Evolutionary conservation across 2,329 filamentous ascomycete genomes (phyloP).

Genomic region (Fusarium mexicanum): DNA sequence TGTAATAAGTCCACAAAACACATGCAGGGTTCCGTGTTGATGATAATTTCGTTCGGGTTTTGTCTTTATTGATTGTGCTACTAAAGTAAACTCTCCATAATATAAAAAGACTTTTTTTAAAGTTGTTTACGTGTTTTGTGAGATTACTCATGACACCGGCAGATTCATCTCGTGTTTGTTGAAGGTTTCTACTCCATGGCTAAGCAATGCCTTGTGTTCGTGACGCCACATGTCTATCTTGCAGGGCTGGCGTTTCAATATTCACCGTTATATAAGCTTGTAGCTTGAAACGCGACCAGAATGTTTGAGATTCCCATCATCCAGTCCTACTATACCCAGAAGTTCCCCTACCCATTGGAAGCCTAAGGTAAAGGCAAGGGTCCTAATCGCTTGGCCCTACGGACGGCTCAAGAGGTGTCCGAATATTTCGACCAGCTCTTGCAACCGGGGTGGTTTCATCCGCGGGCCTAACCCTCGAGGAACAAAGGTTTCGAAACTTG

Average conservation of each 20-base stretch:
- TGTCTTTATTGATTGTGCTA: slow-evolving; percentile 8
- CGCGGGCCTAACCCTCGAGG: background rate
- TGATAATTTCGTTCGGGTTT: slow-evolving; percentile 21
- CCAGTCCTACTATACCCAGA: slow-evolving; percentile 5
- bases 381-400: slow-evolving; percentile 34
- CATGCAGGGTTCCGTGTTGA: slow-evolving; percentile 1
- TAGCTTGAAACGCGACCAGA: slow-evolving; percentile 28
- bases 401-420: slow-evolving; percentile 21
- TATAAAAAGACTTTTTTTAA: background rate
- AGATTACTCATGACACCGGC: background rate
- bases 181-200: background rate
- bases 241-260: slow-evolving; percentile 32
- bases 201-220: slow-evolving; percentile 2
- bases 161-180: slow-evolving; percentile 3
- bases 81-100: background rate
- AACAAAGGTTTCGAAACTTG: slow-evolving; percentile 28
- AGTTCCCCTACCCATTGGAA: slow-evolving; percentile 13
- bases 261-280: slow-evolving; percentile 25
- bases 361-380: slow-evolving; percentile 16
- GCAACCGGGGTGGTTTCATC: slow-evolving; percentile 30
- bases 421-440: slow-evolving; percentile 20
- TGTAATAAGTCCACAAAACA: background rate
- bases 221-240: slow-evolving; percentile 1
- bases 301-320: slow-evolving; percentile 29
- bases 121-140: background rate